Conservation (phyloP, 1,139 yeast genomes). For the Hyphopichia wangnamkhiaoensis region DNA sequence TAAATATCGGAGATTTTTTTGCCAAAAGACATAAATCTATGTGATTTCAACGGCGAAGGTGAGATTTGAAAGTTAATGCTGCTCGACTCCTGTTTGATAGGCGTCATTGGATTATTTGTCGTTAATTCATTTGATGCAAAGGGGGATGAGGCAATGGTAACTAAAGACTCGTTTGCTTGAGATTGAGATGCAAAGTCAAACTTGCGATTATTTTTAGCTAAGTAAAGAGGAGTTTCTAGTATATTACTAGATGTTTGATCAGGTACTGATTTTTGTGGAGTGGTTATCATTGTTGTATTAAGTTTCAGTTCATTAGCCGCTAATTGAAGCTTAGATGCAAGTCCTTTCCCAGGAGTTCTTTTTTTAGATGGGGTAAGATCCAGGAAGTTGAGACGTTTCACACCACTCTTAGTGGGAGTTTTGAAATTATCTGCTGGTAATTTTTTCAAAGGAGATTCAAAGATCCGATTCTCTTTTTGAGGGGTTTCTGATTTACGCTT, state of each 20-base stretch:
- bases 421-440: constrained; percentile 21
- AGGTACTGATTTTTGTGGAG: constrained; percentile 8
- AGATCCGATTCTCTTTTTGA: background rate
- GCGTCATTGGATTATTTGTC: constrained; percentile 9
- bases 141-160: constrained; percentile 5
- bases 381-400: constrained; percentile 11
- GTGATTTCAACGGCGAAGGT: constrained; percentile 48
- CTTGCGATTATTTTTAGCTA: constrained; percentile 24
- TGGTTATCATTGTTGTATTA: constrained; percentile 6
- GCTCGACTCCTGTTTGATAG: constrained; percentile 8
- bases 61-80: constrained; percentile 35
- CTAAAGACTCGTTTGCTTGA: background rate
- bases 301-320: constrained; percentile 9
- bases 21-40: constrained; percentile 30
- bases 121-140: constrained; percentile 3
- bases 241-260: constrained; percentile 6
- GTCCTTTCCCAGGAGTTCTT: constrained; percentile 5
- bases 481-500: constrained; percentile 10
- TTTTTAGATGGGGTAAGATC: constrained; percentile 14
- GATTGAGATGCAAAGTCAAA: constrained; percentile 18
- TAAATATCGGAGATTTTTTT: constrained; percentile 38
- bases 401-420: constrained; percentile 34
- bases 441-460: background rate
- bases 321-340: constrained; percentile 11
- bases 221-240: constrained; percentile 36